phyloP scores from a whole-genome alignment of 2,329 filamentous ascomycete genomes.

The Elsinoe fawcettii region DNA sequence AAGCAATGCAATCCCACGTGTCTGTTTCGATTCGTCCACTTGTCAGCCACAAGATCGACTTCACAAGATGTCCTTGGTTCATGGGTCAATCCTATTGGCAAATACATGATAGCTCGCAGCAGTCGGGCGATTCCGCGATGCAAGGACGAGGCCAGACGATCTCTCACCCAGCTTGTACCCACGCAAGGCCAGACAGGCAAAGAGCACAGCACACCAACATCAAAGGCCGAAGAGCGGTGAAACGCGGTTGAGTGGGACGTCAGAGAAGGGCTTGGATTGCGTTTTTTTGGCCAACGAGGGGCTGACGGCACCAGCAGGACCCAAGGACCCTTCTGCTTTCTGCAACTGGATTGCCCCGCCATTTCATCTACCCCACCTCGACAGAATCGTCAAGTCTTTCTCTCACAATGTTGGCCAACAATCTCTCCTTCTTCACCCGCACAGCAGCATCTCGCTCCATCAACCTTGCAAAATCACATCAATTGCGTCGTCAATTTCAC shows the following conservation, averaged over 20 bases:
- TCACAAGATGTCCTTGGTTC: neutral
- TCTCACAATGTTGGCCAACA: conserved; percentile 17
- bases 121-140: conserved; percentile 12
- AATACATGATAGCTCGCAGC: neutral
- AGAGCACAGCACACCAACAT: neutral
- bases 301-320: conserved; percentile 6
- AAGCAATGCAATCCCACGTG: neutral
- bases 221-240: conserved; percentile 5
- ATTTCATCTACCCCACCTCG: conserved; percentile 29
- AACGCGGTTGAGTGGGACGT: conserved; percentile 6
- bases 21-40: neutral
- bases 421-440: conserved; percentile 25
- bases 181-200: neutral
- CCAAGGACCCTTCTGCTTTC: neutral
- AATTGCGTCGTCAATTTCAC: conserved; percentile 39
- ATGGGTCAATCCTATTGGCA: neutral
- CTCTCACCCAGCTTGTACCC: neutral
- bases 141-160: conserved; percentile 1
- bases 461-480: conserved; percentile 14
- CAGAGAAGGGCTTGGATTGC: conserved; percentile 11
- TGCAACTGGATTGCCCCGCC: conserved; percentile 20
- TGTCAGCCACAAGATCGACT: neutral
- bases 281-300: conserved; percentile 13
- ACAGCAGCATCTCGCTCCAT: conserved; percentile 15
- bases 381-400: conserved; percentile 30